A percentile compares a stretch with the other conserved stretches of the same genome.
These are phyloP conservation scores for Phialophora verrucosa DNA, from an alignment of 2,329 filamentous ascomycete genomes.

Conservation along the genomic window DNA sequence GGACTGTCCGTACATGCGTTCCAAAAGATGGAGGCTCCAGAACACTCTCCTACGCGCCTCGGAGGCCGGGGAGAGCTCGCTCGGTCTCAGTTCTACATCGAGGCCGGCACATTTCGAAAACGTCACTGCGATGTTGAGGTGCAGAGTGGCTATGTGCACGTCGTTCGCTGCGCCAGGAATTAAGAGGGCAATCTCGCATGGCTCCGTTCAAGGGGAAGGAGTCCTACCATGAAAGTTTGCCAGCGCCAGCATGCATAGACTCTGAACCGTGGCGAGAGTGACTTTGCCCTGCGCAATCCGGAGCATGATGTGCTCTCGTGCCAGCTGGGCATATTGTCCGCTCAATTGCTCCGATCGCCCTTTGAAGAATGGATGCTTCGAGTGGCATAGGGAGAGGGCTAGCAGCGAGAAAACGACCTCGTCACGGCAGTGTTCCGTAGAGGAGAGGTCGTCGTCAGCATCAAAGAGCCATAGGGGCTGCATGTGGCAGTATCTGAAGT, in stretches of 20 bases:
- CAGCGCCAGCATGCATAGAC: constrained; percentile 39
- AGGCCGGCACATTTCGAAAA: constrained; percentile 19
- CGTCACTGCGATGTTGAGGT: constrained; percentile 43
- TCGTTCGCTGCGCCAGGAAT: constrained; percentile 50
- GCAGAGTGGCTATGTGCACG: constrained; percentile 39
- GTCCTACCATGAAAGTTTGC: constrained; percentile 35
- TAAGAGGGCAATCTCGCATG: constrained; percentile 44
- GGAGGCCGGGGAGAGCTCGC: constrained; percentile 1
- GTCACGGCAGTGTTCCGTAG: constrained; percentile 41
- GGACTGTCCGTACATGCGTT: constrained; percentile 13
- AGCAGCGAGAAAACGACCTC: constrained; percentile 46
- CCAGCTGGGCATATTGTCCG: constrained; percentile 31
- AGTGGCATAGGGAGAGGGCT: constrained; percentile 45
- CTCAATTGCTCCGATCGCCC: constrained; percentile 25
- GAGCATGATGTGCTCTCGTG: constrained; percentile 37
- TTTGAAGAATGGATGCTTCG: constrained; percentile 38
- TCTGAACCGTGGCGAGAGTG: constrained; percentile 37
- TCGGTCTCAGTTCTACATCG: constrained; percentile 19
- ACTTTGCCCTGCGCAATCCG: constrained; percentile 35
- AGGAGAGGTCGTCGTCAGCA: constrained; percentile 43
- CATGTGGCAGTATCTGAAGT: constrained; percentile 47
- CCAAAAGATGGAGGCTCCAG: constrained; percentile 17
- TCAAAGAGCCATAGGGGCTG: constrained; percentile 49
- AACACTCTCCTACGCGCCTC: constrained; percentile 17
- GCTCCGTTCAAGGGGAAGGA: constrained; percentile 34